Evolutionary conservation across 805 yeast genomes (phyloP).

Genomic region (Blastobotrys robertii): DNA sequence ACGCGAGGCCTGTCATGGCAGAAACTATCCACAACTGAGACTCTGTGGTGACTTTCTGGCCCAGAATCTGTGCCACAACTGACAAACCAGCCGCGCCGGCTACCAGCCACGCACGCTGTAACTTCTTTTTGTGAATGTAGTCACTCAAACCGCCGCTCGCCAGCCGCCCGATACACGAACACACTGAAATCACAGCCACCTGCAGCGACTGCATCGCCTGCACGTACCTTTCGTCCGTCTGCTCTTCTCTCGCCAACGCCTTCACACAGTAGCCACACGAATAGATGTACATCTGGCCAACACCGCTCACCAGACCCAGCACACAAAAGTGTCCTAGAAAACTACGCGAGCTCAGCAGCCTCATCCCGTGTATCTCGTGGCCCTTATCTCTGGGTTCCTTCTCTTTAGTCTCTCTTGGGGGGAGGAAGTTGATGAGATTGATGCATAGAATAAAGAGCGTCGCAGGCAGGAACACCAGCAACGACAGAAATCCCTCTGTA

Average conservation of each 20-base stretch:
- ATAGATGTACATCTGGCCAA: conserved; percentile 68
- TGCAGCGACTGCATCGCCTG: conserved; percentile 54
- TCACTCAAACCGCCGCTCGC: conserved; percentile 58
- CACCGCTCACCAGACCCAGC: conserved; percentile 50
- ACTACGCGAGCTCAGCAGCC: conserved; percentile 9
- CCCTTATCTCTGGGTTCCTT: not conserved
- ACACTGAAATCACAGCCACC: conserved; percentile 59
- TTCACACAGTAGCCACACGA: conserved; percentile 63
- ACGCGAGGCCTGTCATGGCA: conserved; percentile 53
- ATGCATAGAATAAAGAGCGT: conserved; percentile 34
- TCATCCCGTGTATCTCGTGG: conserved; percentile 11
- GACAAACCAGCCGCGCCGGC: conserved; percentile 42
- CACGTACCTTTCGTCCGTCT: conserved; percentile 5
- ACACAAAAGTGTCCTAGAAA: conserved; percentile 24
- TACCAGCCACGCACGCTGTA: conserved; percentile 45
- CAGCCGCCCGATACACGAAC: conserved; percentile 59
- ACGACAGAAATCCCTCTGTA: conserved; percentile 44
- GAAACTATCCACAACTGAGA: conserved; percentile 41
- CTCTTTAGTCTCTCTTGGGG: conserved; percentile 1
- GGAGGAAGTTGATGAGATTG: conserved; percentile 10
- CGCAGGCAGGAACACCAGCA: conserved; percentile 35
- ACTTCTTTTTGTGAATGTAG: conserved; percentile 36
- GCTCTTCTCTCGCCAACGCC: conserved; percentile 27
- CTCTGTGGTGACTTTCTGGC: conserved; percentile 30
- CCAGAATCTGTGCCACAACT: conserved; percentile 42